These are phyloP conservation scores for Mycena crocata DNA, from an alignment of 768 basidiomycete genomes.

Conservation along the genomic window DNA sequence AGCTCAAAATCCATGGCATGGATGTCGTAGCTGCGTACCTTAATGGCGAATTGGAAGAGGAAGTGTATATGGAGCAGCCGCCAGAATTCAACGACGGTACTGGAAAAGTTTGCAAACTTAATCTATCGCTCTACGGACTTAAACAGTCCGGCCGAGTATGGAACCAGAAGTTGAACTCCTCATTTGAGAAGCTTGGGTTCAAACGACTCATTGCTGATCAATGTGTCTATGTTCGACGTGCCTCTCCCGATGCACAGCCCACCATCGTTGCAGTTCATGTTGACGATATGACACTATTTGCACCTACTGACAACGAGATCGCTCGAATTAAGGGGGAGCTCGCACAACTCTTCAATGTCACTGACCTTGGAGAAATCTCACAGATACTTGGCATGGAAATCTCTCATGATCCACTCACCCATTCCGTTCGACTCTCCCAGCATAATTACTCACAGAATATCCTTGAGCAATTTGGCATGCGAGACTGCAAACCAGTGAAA, in stretches of 20 bases:
- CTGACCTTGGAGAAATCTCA: constrained; percentile 23
- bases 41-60: constrained; percentile 40
- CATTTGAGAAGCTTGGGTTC: constrained; percentile 38
- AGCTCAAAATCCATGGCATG: constrained; percentile 37
- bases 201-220: constrained; percentile 23
- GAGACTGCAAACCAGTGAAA: background rate
- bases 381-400: constrained; percentile 35
- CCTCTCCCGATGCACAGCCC: background rate
- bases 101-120: constrained; percentile 26
- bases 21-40: constrained; percentile 39
- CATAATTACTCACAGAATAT: constrained; percentile 19
- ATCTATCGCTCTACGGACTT: constrained; percentile 44
- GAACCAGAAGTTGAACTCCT: constrained; percentile 38
- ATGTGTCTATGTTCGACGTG: constrained; percentile 28
- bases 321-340: constrained; percentile 21
- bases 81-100: constrained; percentile 22
- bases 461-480: background rate
- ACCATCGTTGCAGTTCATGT: constrained; percentile 37
- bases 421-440: constrained; percentile 30
- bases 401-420: constrained; percentile 20
- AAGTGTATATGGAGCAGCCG: constrained; percentile 41
- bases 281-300: constrained; percentile 29
- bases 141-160: constrained; percentile 44
- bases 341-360: constrained; percentile 28
- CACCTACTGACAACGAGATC: background rate